Evolutionary conservation across 257 asterid species (phyloP).

Genomic region (Orobanche coerulescens): DNA sequence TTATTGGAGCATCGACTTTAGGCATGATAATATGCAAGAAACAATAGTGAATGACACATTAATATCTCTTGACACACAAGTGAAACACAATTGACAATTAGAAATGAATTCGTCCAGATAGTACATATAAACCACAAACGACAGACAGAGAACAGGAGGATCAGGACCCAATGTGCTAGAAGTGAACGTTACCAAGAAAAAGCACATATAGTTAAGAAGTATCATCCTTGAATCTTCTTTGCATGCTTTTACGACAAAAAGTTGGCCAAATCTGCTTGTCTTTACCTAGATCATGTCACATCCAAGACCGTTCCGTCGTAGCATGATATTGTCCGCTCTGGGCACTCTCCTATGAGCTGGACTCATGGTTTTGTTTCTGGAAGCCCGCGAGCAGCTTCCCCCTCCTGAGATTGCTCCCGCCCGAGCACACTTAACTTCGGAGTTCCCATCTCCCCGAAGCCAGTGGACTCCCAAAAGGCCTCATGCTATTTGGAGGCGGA

Average conservation of each 20-base stretch:
- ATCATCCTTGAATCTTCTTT: not conserved
- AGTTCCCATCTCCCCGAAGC: too few species aligned
- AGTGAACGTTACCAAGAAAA: not conserved
- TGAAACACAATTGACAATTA: not conserved
- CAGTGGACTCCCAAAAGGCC: too few species aligned
- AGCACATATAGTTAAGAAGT: too few species aligned
- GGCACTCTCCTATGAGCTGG: too few species aligned
- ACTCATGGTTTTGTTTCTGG: too few species aligned
- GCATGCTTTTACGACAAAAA: not conserved
- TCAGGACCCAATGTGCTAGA: not conserved
- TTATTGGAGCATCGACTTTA: slow-evolving; percentile 3
- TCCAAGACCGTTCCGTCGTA: too few species aligned
- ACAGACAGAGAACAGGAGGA: not conserved
- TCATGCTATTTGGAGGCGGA: too few species aligned
- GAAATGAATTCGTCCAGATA: not conserved
- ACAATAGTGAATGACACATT: not conserved
- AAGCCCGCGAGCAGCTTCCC: too few species aligned
- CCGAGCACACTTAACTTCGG: too few species aligned
- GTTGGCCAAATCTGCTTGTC: not conserved
- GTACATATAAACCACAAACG: not conserved
- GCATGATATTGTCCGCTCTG: too few species aligned
- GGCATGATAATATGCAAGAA: not conserved
- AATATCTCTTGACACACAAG: not conserved
- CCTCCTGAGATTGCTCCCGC: too few species aligned
- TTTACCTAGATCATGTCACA: not conserved